Conservation (phyloP, 1,284 basidiomycete genomes). For the Cryptococcus amylolentus region DNA sequence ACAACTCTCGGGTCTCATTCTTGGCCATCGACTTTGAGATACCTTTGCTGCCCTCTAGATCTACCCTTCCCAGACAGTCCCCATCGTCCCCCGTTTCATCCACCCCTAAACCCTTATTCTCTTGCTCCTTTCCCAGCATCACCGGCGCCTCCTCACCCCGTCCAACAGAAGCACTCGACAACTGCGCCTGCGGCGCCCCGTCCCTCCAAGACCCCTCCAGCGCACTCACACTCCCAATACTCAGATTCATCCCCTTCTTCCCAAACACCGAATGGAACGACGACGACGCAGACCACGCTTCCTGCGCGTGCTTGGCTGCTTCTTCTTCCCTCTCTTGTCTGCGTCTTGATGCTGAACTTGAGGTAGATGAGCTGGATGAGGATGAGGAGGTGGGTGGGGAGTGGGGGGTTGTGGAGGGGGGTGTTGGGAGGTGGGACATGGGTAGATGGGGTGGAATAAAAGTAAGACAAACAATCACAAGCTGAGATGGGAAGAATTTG, state of each 20-base stretch:
- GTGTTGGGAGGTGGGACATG: background rate
- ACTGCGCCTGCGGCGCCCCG: background rate
- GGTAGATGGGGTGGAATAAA: background rate
- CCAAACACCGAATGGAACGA: background rate
- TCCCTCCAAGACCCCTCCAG: background rate
- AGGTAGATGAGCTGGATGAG: background rate
- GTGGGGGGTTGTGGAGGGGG: constrained; percentile 4
- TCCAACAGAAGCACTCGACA: background rate
- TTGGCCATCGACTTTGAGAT: background rate
- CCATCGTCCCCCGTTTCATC: constrained; percentile 12
- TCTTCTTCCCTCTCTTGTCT: constrained; percentile 10
- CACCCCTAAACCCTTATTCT: constrained; percentile 15
- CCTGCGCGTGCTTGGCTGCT: constrained; percentile 7
- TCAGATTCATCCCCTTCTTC: background rate
- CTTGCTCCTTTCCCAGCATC: background rate
- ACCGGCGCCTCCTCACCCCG: background rate
- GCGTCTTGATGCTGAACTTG: background rate
- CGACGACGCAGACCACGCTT: constrained; percentile 5
- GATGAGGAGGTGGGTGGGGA: constrained; percentile 18
- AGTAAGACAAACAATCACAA: background rate
- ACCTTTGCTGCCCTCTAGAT: background rate
- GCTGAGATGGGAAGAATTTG: background rate
- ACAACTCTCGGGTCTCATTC: constrained; percentile 3
- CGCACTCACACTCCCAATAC: background rate
- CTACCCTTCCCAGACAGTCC: background rate